Percentiles rank a stretch among this genome's conserved stretches.
These are phyloP conservation scores for Funneliformis caledonium DNA, from an alignment of 371 early-diverging fungal species.

Conservation along the genomic window DNA sequence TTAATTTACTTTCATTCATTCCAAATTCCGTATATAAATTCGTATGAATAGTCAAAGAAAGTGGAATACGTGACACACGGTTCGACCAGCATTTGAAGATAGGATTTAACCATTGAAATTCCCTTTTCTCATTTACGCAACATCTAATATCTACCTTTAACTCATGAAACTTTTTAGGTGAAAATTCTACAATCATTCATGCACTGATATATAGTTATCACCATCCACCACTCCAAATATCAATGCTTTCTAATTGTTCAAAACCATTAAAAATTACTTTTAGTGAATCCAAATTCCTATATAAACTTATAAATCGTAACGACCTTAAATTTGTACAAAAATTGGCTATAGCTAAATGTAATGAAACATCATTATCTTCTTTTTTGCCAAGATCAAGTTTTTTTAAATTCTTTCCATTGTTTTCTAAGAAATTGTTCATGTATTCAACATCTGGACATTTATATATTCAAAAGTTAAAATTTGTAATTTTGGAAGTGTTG, in stretches of 20 bases:
- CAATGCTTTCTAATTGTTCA: neutral
- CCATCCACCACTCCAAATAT: neutral
- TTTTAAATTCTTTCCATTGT: neutral
- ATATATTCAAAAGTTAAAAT: neutral
- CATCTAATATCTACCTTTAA: too few relatives aligned
- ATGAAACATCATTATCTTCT: neutral
- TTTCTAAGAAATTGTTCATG: neutral
- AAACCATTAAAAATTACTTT: too few relatives aligned
- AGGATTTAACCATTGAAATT: too few relatives aligned
- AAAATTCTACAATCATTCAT: too few relatives aligned
- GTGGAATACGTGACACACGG: too few relatives aligned
- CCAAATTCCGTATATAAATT: too few relatives aligned
- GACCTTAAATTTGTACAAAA: neutral
- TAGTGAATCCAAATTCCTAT: neutral
- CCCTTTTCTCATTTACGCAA: too few relatives aligned
- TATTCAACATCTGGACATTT: neutral
- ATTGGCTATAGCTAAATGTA: neutral
- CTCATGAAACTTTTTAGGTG: too few relatives aligned
- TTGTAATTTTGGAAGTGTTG: neutral
- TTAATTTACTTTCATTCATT: too few relatives aligned
- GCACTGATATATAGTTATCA: neutral
- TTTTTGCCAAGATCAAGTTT: neutral
- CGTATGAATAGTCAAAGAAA: too few relatives aligned
- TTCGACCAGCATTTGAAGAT: too few relatives aligned
- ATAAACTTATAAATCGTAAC: neutral